A percentile compares a stretch with the other conserved stretches of the same genome.
These are phyloP conservation scores for Thelonectria discophora DNA, from an alignment of 2,329 filamentous ascomycete genomes.

Conservation along the genomic window DNA sequence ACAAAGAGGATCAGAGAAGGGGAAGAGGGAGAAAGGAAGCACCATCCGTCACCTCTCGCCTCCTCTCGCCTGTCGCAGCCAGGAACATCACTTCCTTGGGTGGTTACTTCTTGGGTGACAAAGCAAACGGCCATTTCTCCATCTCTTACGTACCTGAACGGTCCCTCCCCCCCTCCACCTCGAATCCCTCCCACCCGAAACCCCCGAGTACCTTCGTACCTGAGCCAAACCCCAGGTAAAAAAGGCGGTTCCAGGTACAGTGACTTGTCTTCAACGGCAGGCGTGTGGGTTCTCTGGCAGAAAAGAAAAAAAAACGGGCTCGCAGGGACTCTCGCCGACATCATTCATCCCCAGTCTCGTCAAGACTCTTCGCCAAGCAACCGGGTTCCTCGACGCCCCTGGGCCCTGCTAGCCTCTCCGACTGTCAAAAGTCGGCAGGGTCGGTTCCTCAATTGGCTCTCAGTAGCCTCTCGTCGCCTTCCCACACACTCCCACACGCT, in stretches of 20 bases:
- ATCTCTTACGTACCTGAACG: slow-evolving; percentile 20
- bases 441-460: slow-evolving; percentile 43
- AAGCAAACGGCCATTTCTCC: slow-evolving; percentile 10
- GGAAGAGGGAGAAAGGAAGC: not conserved
- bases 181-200: slow-evolving; percentile 13
- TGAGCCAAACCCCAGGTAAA: slow-evolving; percentile 24
- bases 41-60: too few species aligned
- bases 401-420: slow-evolving; percentile 41
- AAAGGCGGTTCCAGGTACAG: slow-evolving; percentile 41
- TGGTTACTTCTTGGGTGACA: slow-evolving; percentile 4
- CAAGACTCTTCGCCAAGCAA: slow-evolving; percentile 29
- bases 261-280: slow-evolving; percentile 34
- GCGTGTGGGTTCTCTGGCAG: slow-evolving; percentile 33
- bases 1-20: not conserved
- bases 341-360: slow-evolving; percentile 40
- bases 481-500: too few species aligned
- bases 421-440: slow-evolving; percentile 43
- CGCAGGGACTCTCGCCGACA: slow-evolving; percentile 40
- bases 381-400: slow-evolving; percentile 40
- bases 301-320: slow-evolving; percentile 42
- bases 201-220: slow-evolving; percentile 25
- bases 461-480: slow-evolving; percentile 33
- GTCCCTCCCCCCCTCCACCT: not conserved
- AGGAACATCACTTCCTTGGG: too few species aligned
- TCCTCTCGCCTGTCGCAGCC: slow-evolving; percentile 16